phyloP scores from a whole-genome alignment of 345 rosid genomes.

The Brassica incana region DNA sequence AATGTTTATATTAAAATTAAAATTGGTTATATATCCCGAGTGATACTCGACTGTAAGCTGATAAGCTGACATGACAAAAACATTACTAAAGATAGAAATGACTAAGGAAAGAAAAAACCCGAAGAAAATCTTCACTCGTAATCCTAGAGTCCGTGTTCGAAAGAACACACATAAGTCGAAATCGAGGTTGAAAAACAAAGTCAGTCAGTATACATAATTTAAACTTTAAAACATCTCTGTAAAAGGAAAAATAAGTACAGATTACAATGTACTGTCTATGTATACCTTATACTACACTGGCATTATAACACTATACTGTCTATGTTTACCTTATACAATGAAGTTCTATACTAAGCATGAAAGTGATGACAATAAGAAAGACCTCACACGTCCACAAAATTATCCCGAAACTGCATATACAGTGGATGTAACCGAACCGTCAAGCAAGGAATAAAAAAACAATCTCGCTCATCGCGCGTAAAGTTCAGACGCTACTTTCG shows the following conservation, averaged over 20 bases:
- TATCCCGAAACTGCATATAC: slow-evolving; percentile 19
- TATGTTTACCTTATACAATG: not conserved
- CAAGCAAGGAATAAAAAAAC: slow-evolving; percentile 12
- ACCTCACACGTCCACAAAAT: slow-evolving; percentile 24
- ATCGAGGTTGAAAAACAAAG: too few relatives aligned
- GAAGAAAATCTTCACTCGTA: too few relatives aligned
- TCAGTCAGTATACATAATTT: not conserved
- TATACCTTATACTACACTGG: not conserved
- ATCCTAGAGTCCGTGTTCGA: too few relatives aligned
- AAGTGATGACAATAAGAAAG: not conserved
- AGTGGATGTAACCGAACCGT: slow-evolving; percentile 27
- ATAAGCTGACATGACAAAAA: too few relatives aligned
- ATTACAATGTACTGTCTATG: not conserved
- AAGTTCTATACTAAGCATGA: not conserved
- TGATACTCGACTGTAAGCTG: too few relatives aligned
- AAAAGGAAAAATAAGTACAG: not conserved
- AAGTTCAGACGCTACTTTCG: not conserved
- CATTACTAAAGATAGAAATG: too few relatives aligned
- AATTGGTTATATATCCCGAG: too few relatives aligned
- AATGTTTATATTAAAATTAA: too few relatives aligned
- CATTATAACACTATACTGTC: not conserved
- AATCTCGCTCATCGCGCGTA: slow-evolving; percentile 10
- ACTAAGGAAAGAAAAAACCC: too few relatives aligned
- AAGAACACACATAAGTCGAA: too few relatives aligned
- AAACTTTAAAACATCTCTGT: not conserved